Conservation (phyloP, 306 rosid species). For the Cercis canadensis region DNA sequence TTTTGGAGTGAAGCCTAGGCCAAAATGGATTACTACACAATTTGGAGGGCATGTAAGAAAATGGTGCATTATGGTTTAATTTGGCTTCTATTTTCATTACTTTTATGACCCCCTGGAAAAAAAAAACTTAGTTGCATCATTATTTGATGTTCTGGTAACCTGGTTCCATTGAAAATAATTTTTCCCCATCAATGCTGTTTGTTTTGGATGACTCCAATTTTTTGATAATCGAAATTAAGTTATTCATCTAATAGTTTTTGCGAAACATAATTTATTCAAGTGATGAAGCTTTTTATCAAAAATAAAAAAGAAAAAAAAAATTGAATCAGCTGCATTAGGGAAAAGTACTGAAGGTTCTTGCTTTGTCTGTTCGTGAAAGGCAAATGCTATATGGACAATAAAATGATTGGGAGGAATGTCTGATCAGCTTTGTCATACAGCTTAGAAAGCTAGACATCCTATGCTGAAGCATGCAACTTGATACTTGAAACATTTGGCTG, state of each 20-base stretch:
- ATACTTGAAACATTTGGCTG: too few relatives aligned
- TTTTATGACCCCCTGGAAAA: neutral
- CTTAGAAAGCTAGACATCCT: too few relatives aligned
- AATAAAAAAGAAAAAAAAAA: too few relatives aligned
- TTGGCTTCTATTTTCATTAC: conserved; percentile 26
- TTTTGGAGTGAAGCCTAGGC: conserved; percentile 68
- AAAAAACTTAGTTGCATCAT: neutral
- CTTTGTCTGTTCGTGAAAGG: conserved; percentile 12
- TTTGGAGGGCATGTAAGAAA: conserved; percentile 84
- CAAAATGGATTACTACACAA: conserved; percentile 72
- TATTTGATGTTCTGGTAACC: conserved; percentile 2
- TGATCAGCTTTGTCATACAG: neutral
- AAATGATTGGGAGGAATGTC: conserved; percentile 13
- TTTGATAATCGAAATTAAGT: conserved; percentile 6
- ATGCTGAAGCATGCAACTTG: too few relatives aligned
- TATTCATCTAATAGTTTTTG: neutral
- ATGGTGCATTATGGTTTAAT: conserved; percentile 27
- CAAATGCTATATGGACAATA: neutral
- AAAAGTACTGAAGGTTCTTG: neutral
- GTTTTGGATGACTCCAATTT: conserved; percentile 4
- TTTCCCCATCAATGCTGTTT: too few relatives aligned
- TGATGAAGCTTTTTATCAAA: neutral
- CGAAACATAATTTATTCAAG: conserved; percentile 1
- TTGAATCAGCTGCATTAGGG: neutral
- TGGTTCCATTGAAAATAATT: too few relatives aligned